Percentiles rank a stretch among this genome's conserved stretches.
Evolutionary conservation across 257 asterid species (phyloP).

Genomic region (Rubia yunnanensis): DNA sequence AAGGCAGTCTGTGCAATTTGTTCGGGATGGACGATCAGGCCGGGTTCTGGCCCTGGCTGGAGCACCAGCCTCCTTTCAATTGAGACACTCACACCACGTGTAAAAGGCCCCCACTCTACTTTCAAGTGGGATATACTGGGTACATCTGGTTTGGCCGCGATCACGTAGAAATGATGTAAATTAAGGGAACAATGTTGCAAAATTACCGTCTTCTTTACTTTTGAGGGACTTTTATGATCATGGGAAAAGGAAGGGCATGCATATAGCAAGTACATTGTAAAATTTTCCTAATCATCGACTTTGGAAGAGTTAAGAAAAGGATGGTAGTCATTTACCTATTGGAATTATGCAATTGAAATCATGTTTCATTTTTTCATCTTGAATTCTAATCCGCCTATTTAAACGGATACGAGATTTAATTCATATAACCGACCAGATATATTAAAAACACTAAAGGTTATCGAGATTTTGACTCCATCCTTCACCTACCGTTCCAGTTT

Average conservation of each 20-base stretch:
- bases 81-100: too few species aligned
- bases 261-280: not conserved
- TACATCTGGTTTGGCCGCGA: not conserved
- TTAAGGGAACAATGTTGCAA: not conserved
- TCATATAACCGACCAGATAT: not conserved
- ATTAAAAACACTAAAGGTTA: not conserved
- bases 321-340: not conserved
- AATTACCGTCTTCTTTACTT: not conserved
- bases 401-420: too few species aligned
- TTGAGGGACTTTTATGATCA: not conserved
- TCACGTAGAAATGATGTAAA: not conserved
- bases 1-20: constrained; percentile 75
- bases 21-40: constrained; percentile 86
- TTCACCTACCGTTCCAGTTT: too few species aligned
- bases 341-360: not conserved
- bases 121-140: not conserved
- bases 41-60: constrained; percentile 98
- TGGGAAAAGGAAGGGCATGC: not conserved
- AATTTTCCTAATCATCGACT: not conserved
- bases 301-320: not conserved
- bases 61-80: constrained; percentile 69
- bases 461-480: too few species aligned
- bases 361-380: not conserved
- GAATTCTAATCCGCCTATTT: too few species aligned
- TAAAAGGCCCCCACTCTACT: not conserved